Percentiles rank a stretch among this genome's conserved stretches.
phyloP scores from a whole-genome alignment of 1,284 basidiomycete species.

The Fomes fomentarius region DNA sequence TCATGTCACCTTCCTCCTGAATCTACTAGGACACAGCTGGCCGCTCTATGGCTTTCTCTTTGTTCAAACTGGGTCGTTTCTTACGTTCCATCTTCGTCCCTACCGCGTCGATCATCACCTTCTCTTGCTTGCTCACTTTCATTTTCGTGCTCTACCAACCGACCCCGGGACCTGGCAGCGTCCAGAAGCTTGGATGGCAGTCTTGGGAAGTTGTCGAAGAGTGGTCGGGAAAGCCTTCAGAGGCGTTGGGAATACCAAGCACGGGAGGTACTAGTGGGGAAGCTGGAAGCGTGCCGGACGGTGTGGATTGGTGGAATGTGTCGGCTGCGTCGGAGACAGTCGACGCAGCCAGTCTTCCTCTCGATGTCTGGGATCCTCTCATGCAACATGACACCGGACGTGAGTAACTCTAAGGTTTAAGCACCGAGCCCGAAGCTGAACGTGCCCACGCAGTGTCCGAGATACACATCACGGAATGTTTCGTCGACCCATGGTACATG shows the following conservation, averaged over 20 bases:
- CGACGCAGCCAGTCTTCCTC: constrained; percentile 66
- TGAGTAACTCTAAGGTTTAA: not conserved
- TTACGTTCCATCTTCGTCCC: constrained; percentile 56
- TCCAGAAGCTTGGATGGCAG: constrained; percentile 87
- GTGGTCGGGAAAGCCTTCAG: not conserved
- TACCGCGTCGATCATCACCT: constrained; percentile 60
- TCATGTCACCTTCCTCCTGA: not conserved
- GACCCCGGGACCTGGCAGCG: constrained; percentile 66
- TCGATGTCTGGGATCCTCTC: constrained; percentile 83
- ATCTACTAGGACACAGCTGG: not conserved
- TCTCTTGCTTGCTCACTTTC: constrained; percentile 73
- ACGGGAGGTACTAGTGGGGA: constrained; percentile 13
- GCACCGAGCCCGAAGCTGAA: not conserved
- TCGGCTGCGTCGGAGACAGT: constrained; percentile 33
- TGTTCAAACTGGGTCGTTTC: constrained; percentile 43
- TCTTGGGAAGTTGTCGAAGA: constrained; percentile 75
- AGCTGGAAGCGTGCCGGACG: constrained; percentile 25
- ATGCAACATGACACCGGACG: constrained; percentile 79
- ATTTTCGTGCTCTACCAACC: constrained; percentile 80
- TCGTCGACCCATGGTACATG: constrained; percentile 61
- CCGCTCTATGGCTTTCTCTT: constrained; percentile 29
- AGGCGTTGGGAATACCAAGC: constrained; percentile 2
- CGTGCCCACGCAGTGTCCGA: constrained; percentile 72
- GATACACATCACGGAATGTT: constrained; percentile 73
- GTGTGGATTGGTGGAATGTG: constrained; percentile 77